These are phyloP conservation scores for Penicillium macrosclerotiorum DNA, from an alignment of 495 filamentous ascomycete species.

Conservation along the genomic window DNA sequence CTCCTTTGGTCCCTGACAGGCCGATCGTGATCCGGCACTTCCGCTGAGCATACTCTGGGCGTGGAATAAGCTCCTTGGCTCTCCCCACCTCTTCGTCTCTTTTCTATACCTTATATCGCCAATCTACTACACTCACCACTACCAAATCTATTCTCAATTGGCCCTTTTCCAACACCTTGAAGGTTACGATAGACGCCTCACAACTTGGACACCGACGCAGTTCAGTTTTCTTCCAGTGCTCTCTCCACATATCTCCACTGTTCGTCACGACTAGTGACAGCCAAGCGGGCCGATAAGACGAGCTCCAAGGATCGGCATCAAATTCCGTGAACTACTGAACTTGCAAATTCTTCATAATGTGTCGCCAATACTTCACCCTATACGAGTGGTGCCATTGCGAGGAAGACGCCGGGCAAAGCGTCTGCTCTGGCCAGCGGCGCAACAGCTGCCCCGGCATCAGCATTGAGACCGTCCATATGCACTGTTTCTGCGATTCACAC, in stretches of 20 bases:
- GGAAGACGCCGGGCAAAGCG: constrained; percentile 35
- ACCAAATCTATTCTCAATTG: not conserved
- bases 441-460: constrained; percentile 35
- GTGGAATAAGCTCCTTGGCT: not conserved
- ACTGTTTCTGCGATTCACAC: constrained; percentile 45
- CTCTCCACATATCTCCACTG: not conserved
- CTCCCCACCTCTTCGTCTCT: not conserved
- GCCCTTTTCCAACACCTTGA: not conserved
- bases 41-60: constrained; percentile 3
- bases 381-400: constrained; percentile 49
- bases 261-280: not conserved
- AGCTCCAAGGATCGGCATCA: too few relatives aligned
- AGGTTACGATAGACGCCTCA: not conserved
- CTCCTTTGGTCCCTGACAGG: not conserved
- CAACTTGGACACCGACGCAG: not conserved
- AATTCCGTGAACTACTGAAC: not conserved
- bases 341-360: constrained; percentile 29
- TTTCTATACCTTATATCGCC: not conserved
- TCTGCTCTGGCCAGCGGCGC: constrained; percentile 29
- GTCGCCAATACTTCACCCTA: constrained; percentile 41
- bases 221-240: not conserved
- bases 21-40: constrained; percentile 1
- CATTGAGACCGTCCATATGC: constrained; percentile 44
- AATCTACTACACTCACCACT: not conserved
- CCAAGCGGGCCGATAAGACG: not conserved